Conservation (phyloP, 768 basidiomycete species). For the Mycena epipterygia region DNA sequence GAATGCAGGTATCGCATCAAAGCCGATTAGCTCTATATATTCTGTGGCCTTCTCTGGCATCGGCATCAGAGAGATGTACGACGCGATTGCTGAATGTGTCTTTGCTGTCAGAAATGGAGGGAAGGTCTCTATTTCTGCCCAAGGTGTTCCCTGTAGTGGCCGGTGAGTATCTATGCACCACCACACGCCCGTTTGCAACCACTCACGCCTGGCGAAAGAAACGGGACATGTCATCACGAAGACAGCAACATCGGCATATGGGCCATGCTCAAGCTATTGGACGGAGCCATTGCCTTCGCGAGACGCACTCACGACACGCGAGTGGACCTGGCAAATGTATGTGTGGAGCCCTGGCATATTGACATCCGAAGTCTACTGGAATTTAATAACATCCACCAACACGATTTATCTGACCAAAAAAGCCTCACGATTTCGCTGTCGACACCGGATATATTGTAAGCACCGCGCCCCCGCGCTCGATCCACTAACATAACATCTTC, state of each 20-base stretch:
- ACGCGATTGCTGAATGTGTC: background rate
- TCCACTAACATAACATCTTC: background rate
- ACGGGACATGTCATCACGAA: background rate
- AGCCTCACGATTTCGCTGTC: background rate
- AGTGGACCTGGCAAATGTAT: background rate
- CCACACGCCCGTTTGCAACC: background rate
- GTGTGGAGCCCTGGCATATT: background rate
- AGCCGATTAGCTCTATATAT: background rate
- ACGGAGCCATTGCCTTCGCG: background rate
- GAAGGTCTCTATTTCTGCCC: background rate
- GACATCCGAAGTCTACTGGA: background rate
- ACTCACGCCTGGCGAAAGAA: background rate
- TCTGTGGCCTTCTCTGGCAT: background rate
- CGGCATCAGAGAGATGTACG: background rate
- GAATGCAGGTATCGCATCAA: background rate
- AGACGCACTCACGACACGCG: background rate
- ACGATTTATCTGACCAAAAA: background rate
- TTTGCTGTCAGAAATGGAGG: background rate
- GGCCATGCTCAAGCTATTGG: background rate
- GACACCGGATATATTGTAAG: background rate
- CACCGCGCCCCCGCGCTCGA: rapidly evolving
- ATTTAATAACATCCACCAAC: background rate
- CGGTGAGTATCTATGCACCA: background rate
- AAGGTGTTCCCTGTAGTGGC: background rate
- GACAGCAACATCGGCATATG: background rate